Evolutionary conservation across 805 yeast species (phyloP), one percentile per base, ranked within the genome.

Genomic region (Starmerella sp.): DNA sequence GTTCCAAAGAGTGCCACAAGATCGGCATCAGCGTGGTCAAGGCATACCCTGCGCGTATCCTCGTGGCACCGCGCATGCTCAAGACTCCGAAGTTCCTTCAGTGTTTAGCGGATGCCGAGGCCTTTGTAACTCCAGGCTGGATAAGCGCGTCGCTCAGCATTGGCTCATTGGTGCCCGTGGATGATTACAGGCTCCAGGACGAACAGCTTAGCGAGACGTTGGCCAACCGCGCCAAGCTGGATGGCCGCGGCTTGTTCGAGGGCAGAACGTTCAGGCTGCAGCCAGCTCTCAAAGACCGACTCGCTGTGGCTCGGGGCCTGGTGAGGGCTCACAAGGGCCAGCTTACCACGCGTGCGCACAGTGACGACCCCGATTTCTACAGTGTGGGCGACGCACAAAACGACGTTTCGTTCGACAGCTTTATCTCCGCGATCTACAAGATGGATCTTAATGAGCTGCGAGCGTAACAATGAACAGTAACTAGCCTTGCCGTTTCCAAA

Each of bases 61-160:
- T 63, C 2, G 78, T 90, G 10, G 90, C 97, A 0, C 96, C 97
- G 1, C 80, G 80, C 57, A 75, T 84, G n/a, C 66, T 85, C 62
- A 74, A 97, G 60, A 91, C 97, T 0, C 95, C 85, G 55, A 93
- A 91, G 69, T 90, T 91, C 63, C 73, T 91, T 53, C 77, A 78
- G 44, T 80, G 89, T 22, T 69, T 89, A 51, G 79, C 88, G 52
- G 73, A 73, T 43, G 80, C 74, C 1, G 58, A 59, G 30, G 54
- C 56, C 8, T 61, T 66, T 30, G 64, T 68, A 52, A 59, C 36
- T 31, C 64, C 63, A 30, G 60, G 34, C 9, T 71, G 62, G 65
- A 56, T 64, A 28, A 58, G 52, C 39, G 66, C 57, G 45, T 62
- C 64, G 42, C 56, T 60, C 42, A 50, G 28, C 36, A 57, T 54